A percentile compares a stretch with the other conserved stretches of the same genome.
Conservation (phyloP, 768 basidiomycete species). For the Amanita muscaria region DNA sequence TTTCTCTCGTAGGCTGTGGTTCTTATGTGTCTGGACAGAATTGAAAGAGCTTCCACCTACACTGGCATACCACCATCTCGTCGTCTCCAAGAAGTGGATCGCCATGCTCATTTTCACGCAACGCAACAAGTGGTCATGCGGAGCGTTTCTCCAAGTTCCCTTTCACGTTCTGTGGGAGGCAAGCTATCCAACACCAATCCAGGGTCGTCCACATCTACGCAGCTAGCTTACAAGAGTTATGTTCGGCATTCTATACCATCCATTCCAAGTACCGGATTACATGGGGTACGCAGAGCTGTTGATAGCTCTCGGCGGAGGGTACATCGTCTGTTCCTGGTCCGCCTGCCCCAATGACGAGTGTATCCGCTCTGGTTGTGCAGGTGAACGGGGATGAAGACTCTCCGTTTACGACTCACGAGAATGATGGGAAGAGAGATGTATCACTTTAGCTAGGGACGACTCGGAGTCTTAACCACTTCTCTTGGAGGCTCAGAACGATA, state of each 20-base stretch:
- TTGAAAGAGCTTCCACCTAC: conserved; percentile 48
- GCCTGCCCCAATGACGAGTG: conserved; percentile 28
- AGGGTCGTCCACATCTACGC: conserved; percentile 14
- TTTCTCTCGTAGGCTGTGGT: neutral
- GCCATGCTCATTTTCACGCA: conserved; percentile 23
- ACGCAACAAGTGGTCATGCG: conserved; percentile 25
- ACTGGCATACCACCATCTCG: conserved; percentile 47
- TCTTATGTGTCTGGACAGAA: too few species aligned
- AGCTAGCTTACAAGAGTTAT: conserved; percentile 43
- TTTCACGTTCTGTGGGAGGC: conserved; percentile 39
- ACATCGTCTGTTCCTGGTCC: conserved; percentile 21
- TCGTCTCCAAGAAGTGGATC: conserved; percentile 44
- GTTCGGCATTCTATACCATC: conserved; percentile 50
- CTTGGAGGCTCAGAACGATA: conserved; percentile 15
- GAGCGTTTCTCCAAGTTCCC: too few species aligned
- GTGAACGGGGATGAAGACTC: conserved; percentile 18
- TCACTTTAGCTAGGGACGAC: conserved; percentile 66
- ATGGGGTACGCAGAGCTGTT: conserved; percentile 85
- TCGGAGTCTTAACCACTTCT: conserved; percentile 38
- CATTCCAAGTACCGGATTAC: conserved; percentile 74
- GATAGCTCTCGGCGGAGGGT: conserved; percentile 72
- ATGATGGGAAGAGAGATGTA: conserved; percentile 45
- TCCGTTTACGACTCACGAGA: conserved; percentile 4
- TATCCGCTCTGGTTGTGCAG: conserved; percentile 29
- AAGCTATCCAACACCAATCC: conserved; percentile 50